These are phyloP conservation scores for Phytophthora vignae DNA, from an alignment of 352 stramenopile species.

Conservation along the genomic window DNA sequence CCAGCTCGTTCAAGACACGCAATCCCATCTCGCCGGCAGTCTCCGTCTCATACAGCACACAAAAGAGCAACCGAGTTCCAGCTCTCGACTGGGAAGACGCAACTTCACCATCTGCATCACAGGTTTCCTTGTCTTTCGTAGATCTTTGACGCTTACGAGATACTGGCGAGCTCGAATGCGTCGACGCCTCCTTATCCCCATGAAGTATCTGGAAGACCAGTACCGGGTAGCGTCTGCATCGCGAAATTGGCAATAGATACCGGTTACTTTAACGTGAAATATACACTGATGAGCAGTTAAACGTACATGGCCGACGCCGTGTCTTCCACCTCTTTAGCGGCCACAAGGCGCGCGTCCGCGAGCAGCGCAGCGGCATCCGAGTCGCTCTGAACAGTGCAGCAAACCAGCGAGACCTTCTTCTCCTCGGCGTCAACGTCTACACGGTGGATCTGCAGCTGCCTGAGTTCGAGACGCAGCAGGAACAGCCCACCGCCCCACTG, in stretches of 20 bases:
- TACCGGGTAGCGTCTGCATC: conserved; percentile 35
- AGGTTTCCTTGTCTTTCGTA: neutral
- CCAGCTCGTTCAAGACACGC: conserved; percentile 35
- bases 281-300: conserved; percentile 5
- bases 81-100: neutral
- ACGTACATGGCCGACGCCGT: conserved; percentile 49
- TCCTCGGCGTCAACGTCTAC: conserved; percentile 22
- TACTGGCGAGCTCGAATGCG: neutral
- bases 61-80: conserved; percentile 29
- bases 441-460: conserved; percentile 33
- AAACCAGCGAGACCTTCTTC: conserved; percentile 32
- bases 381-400: conserved; percentile 15
- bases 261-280: neutral
- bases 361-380: conserved; percentile 24
- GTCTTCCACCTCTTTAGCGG: conserved; percentile 50
- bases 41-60: conserved; percentile 29
- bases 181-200: neutral
- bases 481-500: conserved; percentile 40
- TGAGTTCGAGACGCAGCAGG: conserved; percentile 31
- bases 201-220: conserved; percentile 31
- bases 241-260: neutral
- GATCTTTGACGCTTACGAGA: conserved; percentile 25
- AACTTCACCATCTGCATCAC: neutral
- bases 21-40: conserved; percentile 19
- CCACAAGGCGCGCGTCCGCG: conserved; percentile 42